Evolutionary conservation across 768 basidiomycete species (phyloP).

Genomic region (Pluteus cervinus): DNA sequence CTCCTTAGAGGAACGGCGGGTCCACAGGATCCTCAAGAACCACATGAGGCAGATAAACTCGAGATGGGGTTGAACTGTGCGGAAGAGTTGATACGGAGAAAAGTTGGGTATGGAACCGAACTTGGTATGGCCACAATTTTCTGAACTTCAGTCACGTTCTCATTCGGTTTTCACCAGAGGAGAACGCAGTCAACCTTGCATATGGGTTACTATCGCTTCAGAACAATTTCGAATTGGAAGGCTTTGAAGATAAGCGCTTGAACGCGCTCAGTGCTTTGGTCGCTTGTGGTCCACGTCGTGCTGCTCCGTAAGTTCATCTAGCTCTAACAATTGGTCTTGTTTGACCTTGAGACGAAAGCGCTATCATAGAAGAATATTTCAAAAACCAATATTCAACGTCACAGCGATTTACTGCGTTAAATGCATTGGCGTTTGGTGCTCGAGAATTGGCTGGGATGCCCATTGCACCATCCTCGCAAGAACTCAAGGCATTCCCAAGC

Average conservation of each 20-base stretch:
- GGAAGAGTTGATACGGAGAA: slow-evolving; percentile 80
- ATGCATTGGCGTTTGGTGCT: slow-evolving; percentile 80
- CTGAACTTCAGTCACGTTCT: slow-evolving; percentile 6
- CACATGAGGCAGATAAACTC: slow-evolving; percentile 66
- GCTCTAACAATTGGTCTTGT: background rate
- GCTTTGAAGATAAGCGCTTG: slow-evolving; percentile 73
- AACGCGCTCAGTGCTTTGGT: slow-evolving; percentile 75
- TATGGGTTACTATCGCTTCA: slow-evolving; percentile 70
- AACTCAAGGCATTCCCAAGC: slow-evolving; percentile 64
- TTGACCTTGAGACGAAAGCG: slow-evolving; percentile 33
- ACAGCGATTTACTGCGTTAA: slow-evolving; percentile 82
- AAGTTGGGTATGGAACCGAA: slow-evolving; percentile 81
- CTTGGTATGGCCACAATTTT: no score
- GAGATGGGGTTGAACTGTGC: slow-evolving; percentile 78
- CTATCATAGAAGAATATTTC: slow-evolving; percentile 90
- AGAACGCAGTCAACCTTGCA: slow-evolving; percentile 82
- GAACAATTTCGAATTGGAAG: slow-evolving; percentile 79
- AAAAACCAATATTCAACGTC: slow-evolving; percentile 85
- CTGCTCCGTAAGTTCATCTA: slow-evolving; percentile 69
- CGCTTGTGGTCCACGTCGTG: slow-evolving; percentile 67
- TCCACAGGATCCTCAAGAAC: slow-evolving; percentile 43
- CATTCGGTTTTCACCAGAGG: slow-evolving; percentile 43
- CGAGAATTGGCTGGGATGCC: slow-evolving; percentile 62
- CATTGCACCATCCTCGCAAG: slow-evolving; percentile 20
- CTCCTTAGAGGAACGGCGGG: slow-evolving; percentile 63